phyloP scores from a whole-genome alignment of 2,329 filamentous ascomycete species.

The Lasiodiplodia gonubiensis region DNA sequence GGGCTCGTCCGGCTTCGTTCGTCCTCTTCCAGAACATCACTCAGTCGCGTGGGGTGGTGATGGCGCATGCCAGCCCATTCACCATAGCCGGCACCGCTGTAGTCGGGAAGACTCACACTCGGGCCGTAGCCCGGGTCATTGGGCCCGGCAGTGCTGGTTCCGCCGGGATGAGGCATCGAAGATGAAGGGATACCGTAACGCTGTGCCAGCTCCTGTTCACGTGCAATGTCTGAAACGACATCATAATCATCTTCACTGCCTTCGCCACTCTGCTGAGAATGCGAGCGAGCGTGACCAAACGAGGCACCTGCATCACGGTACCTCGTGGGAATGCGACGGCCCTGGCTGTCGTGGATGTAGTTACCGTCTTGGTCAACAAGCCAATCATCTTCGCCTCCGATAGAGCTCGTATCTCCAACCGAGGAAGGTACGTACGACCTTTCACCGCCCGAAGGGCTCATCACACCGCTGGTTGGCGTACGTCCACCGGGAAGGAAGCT shows the following conservation, averaged over 20 bases:
- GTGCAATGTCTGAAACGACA: conserved; percentile 56
- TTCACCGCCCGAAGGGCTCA: conserved; percentile 31
- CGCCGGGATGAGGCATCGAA: conserved; percentile 6
- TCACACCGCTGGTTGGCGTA: conserved; percentile 19
- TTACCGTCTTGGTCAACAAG: conserved; percentile 45
- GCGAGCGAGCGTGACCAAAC: conserved; percentile 15
- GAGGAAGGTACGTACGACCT: conserved; percentile 44
- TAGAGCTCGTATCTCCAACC: conserved; percentile 40
- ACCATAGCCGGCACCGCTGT: conserved; percentile 46
- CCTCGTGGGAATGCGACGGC: conserved; percentile 40
- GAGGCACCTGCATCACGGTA: conserved; percentile 30
- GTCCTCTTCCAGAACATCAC: conserved; percentile 47
- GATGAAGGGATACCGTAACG: conserved; percentile 49
- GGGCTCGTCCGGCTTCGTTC: conserved; percentile 47
- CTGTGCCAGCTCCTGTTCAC: conserved; percentile 55
- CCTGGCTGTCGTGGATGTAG: conserved; percentile 44
- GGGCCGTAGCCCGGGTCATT: conserved; percentile 14
- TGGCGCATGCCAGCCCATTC: conserved; percentile 46
- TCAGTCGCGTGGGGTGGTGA: conserved; percentile 47
- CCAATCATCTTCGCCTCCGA: conserved; percentile 46
- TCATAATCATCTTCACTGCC: conserved; percentile 58
- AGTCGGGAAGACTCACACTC: conserved; percentile 37
- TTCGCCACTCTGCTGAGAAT: conserved; percentile 22
- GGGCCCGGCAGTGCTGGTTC: conserved; percentile 15
- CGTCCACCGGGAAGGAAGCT: conserved; percentile 41